A percentile compares a stretch with the other conserved stretches of the same genome.
These are phyloP conservation scores for Talaromyces marneffei DNA, from an alignment of 2,329 filamentous ascomycete genomes.

Conservation along the genomic window DNA sequence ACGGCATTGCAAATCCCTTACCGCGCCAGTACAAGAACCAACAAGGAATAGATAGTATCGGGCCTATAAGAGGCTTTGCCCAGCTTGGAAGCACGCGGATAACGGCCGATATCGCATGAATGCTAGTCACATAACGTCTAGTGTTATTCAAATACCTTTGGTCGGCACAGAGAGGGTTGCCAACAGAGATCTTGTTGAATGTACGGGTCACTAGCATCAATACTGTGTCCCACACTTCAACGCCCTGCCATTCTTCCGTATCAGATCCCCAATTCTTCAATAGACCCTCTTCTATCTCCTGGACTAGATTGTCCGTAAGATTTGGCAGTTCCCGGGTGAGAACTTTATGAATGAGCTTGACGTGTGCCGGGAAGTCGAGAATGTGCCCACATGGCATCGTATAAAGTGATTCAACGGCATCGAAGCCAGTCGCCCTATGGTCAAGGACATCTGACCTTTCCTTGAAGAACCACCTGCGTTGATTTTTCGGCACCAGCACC, in stretches of 20 bases:
- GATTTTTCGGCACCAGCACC: not conserved
- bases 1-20: not conserved
- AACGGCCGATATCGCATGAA: not conserved
- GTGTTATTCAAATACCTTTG: not conserved
- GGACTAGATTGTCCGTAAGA: not conserved
- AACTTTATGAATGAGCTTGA: not conserved
- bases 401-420: conserved; percentile 2
- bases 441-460: not conserved
- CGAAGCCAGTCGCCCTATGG: not conserved
- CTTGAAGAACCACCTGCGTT: not conserved
- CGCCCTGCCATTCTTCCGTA: not conserved
- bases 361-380: not conserved
- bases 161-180: not conserved
- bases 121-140: not conserved
- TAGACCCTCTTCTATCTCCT: not conserved
- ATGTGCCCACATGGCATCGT: not conserved
- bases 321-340: not conserved
- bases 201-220: not conserved
- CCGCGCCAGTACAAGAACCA: not conserved
- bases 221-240: not conserved
- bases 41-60: not conserved
- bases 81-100: not conserved
- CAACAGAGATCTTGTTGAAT: not conserved
- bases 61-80: not conserved
- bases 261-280: not conserved